A percentile compares a stretch with the other conserved stretches of the same genome.
Evolutionary conservation across 441 rosid genomes (phyloP).

Genomic region (Bruguiera hainesii): DNA sequence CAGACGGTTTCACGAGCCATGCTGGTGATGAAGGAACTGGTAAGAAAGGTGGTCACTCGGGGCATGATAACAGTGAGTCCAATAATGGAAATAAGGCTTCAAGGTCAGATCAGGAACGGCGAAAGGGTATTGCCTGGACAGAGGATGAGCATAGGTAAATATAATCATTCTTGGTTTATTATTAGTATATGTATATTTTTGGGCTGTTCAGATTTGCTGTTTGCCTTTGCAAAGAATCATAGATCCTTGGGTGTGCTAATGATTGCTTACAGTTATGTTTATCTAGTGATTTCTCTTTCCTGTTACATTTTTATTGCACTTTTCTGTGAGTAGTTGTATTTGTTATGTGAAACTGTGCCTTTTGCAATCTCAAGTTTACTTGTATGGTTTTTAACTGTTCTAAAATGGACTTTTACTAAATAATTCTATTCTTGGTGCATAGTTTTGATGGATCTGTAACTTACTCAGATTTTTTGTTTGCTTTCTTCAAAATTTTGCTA

Average conservation of each 20-base stretch:
- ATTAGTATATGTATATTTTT: not conserved
- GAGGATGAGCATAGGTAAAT: slow-evolving; percentile 97
- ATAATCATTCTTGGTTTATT: slow-evolving; percentile 20
- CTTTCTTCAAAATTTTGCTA: not conserved
- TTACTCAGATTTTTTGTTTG: slow-evolving; percentile 1
- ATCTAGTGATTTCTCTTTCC: not conserved
- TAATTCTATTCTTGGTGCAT: too few relatives aligned
- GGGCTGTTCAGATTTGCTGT: not conserved
- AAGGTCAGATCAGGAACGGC: slow-evolving; percentile 91
- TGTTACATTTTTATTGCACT: slow-evolving; percentile 4
- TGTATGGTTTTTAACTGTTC: not conserved
- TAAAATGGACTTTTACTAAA: not conserved
- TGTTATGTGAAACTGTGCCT: not conserved
- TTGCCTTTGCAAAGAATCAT: not conserved
- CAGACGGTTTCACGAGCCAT: slow-evolving; percentile 55
- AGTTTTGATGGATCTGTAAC: too few relatives aligned
- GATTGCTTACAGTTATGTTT: slow-evolving; percentile 1
- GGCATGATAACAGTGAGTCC: slow-evolving; percentile 54
- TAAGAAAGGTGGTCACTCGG: slow-evolving; percentile 60
- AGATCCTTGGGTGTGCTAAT: not conserved
- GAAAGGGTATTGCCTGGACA: slow-evolving; percentile 98
- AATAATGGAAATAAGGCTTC: slow-evolving; percentile 74
- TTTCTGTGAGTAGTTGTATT: slow-evolving; percentile 5
- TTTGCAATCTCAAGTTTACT: not conserved
- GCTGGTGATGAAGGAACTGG: slow-evolving; percentile 68